phyloP scores from a whole-genome alignment of 139 green algal genomes.

The Edaphochlamys debaryana region DNA sequence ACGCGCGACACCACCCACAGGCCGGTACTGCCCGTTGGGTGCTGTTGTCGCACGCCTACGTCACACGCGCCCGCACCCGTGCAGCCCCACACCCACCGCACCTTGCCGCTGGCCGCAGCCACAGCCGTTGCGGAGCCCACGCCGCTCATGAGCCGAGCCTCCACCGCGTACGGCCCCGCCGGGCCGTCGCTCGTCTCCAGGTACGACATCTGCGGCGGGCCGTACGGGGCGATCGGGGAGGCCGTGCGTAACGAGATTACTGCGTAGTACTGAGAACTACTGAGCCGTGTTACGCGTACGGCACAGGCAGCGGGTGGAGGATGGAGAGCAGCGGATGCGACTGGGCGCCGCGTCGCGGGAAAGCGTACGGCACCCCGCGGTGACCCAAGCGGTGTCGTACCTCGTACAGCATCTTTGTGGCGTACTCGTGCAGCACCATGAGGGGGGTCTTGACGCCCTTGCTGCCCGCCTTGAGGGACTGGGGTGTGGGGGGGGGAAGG shows the following conservation, averaged over 20 bases:
- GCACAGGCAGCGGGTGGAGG: no score
- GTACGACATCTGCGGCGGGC: conserved; percentile 59
- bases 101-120: conserved; percentile 3
- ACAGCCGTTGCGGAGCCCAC: neutral
- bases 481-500: conserved; percentile 36
- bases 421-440: conserved; percentile 73
- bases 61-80: no score
- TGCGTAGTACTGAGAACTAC: no score
- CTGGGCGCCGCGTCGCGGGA: no score
- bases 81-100: no score
- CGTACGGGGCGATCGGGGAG: neutral
- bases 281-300: no score
- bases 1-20: no score
- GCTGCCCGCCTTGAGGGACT: conserved; percentile 45
- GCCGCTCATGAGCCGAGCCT: conserved; percentile 44
- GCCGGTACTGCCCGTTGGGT: no score
- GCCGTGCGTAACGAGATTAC: neutral
- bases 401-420: conserved; percentile 44
- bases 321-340: no score
- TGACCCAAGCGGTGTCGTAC: no score
- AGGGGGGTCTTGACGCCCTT: conserved; percentile 67
- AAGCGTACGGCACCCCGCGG: no score
- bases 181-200: conserved; percentile 48
- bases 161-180: conserved; percentile 53
- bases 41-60: no score